phyloP scores from a whole-genome alignment of 306 rosid species.

The Senna tora region DNA sequence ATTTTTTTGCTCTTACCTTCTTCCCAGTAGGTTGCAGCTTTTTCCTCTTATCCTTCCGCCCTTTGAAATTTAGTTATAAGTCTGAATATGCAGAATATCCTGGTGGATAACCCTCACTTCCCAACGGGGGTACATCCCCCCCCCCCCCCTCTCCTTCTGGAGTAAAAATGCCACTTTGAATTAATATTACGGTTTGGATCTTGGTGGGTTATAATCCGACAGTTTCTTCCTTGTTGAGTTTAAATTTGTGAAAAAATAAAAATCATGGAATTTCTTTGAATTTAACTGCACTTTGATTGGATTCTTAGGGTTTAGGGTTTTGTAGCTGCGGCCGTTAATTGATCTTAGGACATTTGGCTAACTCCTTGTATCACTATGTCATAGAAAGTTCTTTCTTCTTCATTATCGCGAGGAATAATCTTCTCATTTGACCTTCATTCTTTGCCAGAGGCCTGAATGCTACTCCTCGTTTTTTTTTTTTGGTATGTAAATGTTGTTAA shows the following conservation, averaged over 20 bases:
- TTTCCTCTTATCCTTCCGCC: not conserved
- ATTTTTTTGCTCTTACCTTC: not conserved
- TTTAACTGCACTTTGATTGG: constrained; percentile 6
- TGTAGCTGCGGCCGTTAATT: constrained; percentile 25
- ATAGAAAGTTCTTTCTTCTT: not conserved
- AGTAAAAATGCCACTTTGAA: constrained; percentile 12
- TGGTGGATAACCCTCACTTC: not conserved
- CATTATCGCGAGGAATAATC: not conserved
- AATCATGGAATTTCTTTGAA: not conserved
- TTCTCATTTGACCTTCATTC: not conserved
- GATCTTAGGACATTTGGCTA: constrained; percentile 4
- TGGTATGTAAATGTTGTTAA: not conserved
- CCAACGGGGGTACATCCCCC: not conserved
- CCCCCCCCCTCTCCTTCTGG: not conserved
- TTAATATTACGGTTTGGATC: constrained; percentile 20
- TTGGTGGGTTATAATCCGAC: not conserved
- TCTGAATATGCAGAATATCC: not conserved
- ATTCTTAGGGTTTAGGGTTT: constrained; percentile 51
- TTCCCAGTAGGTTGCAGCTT: not conserved
- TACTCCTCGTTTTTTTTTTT: not conserved
- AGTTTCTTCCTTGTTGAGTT: not conserved
- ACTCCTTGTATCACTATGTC: not conserved
- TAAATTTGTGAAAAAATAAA: not conserved
- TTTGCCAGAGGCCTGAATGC: not conserved
- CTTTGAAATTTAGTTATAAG: not conserved